phyloP scores from a whole-genome alignment of 2,329 filamentous ascomycete species.

The Colletotrichum navitas region DNA sequence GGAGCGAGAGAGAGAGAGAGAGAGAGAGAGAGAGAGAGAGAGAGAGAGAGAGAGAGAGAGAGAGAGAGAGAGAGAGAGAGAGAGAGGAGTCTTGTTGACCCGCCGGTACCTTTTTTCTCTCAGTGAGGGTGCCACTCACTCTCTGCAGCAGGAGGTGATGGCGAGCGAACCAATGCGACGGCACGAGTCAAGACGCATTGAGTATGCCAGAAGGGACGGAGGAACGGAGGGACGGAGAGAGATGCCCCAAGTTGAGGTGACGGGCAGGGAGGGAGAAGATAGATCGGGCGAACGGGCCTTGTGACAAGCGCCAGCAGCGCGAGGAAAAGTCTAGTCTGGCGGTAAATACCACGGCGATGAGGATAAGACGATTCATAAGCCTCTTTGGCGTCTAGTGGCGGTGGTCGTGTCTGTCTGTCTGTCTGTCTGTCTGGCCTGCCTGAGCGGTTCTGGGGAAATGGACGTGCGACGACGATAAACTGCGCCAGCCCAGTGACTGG shows the following conservation, averaged over 20 bases:
- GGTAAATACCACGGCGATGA: slow-evolving; percentile 5
- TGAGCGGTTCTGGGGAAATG: slow-evolving; percentile 15
- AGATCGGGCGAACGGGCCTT: slow-evolving; percentile 15
- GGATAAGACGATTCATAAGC: slow-evolving; percentile 17
- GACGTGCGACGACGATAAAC: slow-evolving; percentile 28
- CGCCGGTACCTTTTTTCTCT: slow-evolving; percentile 21
- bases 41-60: background rate
- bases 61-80: background rate
- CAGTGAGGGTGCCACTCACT: slow-evolving; percentile 31
- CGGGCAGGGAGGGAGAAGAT: background rate
- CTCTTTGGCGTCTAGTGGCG: background rate
- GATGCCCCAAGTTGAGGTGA: background rate
- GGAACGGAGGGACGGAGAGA: background rate
- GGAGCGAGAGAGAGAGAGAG: background rate
- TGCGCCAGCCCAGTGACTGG: slow-evolving; percentile 13
- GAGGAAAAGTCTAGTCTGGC: slow-evolving; percentile 6
- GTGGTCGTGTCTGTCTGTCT: background rate
- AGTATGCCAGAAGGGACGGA: slow-evolving; percentile 4
- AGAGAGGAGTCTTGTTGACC: slow-evolving; percentile 13
- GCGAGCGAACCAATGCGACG: slow-evolving; percentile 33
- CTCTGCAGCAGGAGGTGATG: background rate
- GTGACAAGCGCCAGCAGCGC: slow-evolving; percentile 33
- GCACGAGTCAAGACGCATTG: slow-evolving; percentile 38
- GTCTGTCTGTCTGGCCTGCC: background rate
- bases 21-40: background rate